Evolutionary conservation across 768 basidiomycete genomes (phyloP).

Genomic region (Termitomyces titanicus): DNA sequence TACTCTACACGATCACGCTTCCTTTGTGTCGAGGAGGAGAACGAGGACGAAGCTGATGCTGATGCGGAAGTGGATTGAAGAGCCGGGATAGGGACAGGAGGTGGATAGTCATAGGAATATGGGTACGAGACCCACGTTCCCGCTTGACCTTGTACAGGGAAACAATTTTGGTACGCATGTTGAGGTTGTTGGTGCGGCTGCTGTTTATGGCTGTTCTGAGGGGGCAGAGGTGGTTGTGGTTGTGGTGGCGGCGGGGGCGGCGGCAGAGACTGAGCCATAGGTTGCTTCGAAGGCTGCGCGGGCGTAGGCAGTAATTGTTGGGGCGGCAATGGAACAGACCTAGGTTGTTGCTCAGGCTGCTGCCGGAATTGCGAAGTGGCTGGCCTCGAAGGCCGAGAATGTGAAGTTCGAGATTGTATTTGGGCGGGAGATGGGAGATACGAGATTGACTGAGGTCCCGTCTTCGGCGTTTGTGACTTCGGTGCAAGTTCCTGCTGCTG

Average conservation of each 20-base stretch:
- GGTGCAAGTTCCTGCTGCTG: not conserved
- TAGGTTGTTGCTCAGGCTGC: not conserved
- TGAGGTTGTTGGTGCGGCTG: not conserved
- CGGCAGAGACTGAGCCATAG: not conserved
- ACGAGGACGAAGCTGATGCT: not conserved
- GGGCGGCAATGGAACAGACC: not conserved
- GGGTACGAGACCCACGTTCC: not conserved
- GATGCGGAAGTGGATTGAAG: not conserved
- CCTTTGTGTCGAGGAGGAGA: not conserved
- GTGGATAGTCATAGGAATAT: not conserved
- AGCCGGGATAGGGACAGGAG: not conserved
- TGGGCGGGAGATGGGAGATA: not conserved
- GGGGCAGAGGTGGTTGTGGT: not conserved
- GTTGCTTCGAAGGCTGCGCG: not conserved
- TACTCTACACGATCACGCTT: conserved; percentile 3
- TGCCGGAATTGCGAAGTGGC: not conserved
- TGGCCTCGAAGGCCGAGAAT: not conserved
- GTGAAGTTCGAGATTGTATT: not conserved
- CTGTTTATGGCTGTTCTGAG: not conserved
- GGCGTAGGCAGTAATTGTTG: not conserved
- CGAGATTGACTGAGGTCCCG: not conserved
- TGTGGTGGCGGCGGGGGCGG: not conserved
- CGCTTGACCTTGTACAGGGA: not conserved
- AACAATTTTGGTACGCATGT: not conserved
- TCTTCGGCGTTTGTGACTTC: not conserved